Base-by-base conservation (phyloP, 108 stramenopile genomes). In the Mayamaea pseudoterrestris region DNA sequence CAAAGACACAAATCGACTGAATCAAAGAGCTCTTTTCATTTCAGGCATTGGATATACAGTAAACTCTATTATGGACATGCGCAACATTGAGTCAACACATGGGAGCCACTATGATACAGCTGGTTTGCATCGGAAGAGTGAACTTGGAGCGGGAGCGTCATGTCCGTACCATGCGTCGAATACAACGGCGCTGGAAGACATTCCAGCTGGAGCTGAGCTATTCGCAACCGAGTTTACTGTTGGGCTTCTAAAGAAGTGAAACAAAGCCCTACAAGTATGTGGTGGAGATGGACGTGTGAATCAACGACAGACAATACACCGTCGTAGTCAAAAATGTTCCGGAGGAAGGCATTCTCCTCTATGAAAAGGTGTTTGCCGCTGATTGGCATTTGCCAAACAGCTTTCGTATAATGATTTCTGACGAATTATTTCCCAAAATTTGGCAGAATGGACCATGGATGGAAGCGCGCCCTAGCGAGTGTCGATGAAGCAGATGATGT, bases 211-310 rank as follows among this genome's bases (percentile, higher is more conserved):
- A 11, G 41, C 50, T 8, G 85, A 87, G 57, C 65, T 87, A n/a
- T 71, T 75, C 49, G 80, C 78, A 11, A 54, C 56, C 40, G 82
- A 87, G n/a, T n/a, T n/a, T n/a, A n/a, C n/a, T n/a, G n/a, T n/a
- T n/a, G n/a, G n/a, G n/a, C n/a, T n/a, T n/a, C n/a, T n/a, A n/a
- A n/a, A n/a, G n/a, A n/a, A n/a, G n/a, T n/a, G n/a, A n/a, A n/a
- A n/a, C n/a, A n/a, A n/a, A n/a, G n/a, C n/a, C n/a, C n/a, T n/a
- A n/a, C n/a, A n/a, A n/a, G n/a, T n/a, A n/a, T n/a, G n/a, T n/a
- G n/a, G n/a, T n/a, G n/a, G n/a, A n/a, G n/a, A n/a, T n/a, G n/a
- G n/a, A n/a, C n/a, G n/a, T n/a, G n/a, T n/a, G n/a, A n/a, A n/a
- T n/a, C n/a, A n/a, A n/a, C n/a, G n/a, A n/a, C n/a, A n/a, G n/a